These are phyloP conservation scores for Pisolithus microcarpus DNA, from an alignment of 768 basidiomycete species.

Conservation along the genomic window DNA sequence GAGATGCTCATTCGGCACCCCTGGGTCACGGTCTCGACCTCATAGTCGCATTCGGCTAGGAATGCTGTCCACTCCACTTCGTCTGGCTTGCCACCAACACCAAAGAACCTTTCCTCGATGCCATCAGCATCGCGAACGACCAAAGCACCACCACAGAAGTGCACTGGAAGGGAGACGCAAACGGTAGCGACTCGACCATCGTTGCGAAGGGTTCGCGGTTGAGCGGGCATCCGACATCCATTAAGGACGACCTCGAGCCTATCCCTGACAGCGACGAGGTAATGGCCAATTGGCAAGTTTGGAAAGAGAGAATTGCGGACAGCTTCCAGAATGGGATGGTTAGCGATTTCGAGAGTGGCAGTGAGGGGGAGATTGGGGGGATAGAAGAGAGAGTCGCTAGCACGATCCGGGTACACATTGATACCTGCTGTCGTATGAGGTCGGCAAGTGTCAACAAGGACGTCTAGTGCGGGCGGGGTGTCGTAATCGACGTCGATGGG, in stretches of 20 bases:
- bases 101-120: conserved; percentile 54
- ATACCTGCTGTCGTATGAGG: conserved; percentile 51
- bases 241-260: conserved; percentile 60
- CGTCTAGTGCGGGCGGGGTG: conserved; percentile 70
- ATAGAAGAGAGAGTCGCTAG: conserved; percentile 56
- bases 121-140: conserved; percentile 51
- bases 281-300: conserved; percentile 56
- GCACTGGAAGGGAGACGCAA: conserved; percentile 65
- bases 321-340: conserved; percentile 76
- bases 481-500: conserved; percentile 72
- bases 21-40: conserved; percentile 62
- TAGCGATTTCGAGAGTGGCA: conserved; percentile 70
- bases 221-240: conserved; percentile 53
- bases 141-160: conserved; percentile 63
- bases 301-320: conserved; percentile 69
- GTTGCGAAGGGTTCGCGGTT: conserved; percentile 45
- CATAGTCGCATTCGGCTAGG: conserved; percentile 66
- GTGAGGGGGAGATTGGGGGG: conserved; percentile 68
- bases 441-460: conserved; percentile 66
- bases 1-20: conserved; percentile 66
- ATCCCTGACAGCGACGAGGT: conserved; percentile 62
- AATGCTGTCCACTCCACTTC: conserved; percentile 78
- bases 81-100: conserved; percentile 52
- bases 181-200: conserved; percentile 72
- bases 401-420: conserved; percentile 46